Percentiles rank a stretch among this genome's conserved stretches.
Evolutionary conservation across 1,284 basidiomycete genomes (phyloP).

Genomic region (Boletellus deceptivus): DNA sequence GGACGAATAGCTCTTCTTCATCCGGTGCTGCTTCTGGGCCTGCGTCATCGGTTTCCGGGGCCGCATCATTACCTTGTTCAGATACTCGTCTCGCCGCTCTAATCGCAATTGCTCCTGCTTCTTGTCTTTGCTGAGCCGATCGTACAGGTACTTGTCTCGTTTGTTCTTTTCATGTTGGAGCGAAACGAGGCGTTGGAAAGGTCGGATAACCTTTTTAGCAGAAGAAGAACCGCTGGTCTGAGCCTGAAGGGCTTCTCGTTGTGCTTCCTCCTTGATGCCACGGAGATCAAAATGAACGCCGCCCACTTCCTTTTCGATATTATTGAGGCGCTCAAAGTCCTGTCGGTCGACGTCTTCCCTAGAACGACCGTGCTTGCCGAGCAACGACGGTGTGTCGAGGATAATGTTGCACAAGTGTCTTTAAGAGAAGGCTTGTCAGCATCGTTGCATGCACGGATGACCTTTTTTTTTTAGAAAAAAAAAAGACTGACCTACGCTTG

Average conservation of each 20-base stretch:
- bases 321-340: constrained; percentile 71
- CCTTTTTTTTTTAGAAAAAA: constrained; percentile 14
- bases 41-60: constrained; percentile 47
- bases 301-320: constrained; percentile 65
- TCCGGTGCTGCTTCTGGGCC: constrained; percentile 65
- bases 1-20: constrained; percentile 80
- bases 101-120: constrained; percentile 64
- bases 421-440: constrained; percentile 8
- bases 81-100: constrained; percentile 69
- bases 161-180: constrained; percentile 76
- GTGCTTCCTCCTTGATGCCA: constrained; percentile 68
- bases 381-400: constrained; percentile 45
- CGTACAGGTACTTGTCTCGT: constrained; percentile 65
- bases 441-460: background rate
- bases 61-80: constrained; percentile 65
- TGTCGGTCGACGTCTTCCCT: constrained; percentile 58
- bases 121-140: constrained; percentile 70
- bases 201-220: constrained; percentile 53
- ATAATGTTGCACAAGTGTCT: constrained; percentile 69
- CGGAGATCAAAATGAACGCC: constrained; percentile 63
- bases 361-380: constrained; percentile 42
- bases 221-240: constrained; percentile 41
- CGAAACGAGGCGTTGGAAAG: constrained; percentile 62
- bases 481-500: constrained; percentile 61
- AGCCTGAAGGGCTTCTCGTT: constrained; percentile 54